Base-by-base conservation (phyloP, 2,329 filamentous ascomycete genomes). In the Epichloe typhina region DNA sequence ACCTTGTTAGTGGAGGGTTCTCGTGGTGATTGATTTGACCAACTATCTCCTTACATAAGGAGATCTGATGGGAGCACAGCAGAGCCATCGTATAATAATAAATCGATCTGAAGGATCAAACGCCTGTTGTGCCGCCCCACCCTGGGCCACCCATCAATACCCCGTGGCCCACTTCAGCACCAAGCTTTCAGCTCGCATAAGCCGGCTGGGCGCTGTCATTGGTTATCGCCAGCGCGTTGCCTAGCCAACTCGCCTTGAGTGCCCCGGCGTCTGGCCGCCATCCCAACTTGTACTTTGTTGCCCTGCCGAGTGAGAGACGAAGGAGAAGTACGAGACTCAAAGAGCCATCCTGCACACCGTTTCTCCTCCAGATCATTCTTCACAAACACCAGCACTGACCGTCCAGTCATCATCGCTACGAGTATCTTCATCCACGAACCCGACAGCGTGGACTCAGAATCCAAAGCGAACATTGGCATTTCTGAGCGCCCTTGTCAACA, bases 241-340 rank as follows among this genome's bases (percentile, higher is more conserved):
- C 59, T 47, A 42, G 64, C 58, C 66, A 67, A 68, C 66, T 56
- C 53, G 46, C 37, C 42, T 53, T 46, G 49, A 39, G 38, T 49
- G 33, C 42, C 40, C 47, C 36, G 44, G 49, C 47, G 40, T 45
- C 23, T 54, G 50, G 54, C 55, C 52, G 48, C 46, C 53, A 42
- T 35, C 46, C 35, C 47, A 47, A 17, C 53, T 51, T 52, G 46
- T 48, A 51, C 55, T 48, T 47, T 52, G 40, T 54, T 56, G 54
- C 49, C 52, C 45, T 40, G 52, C 43, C 44, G 41, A 40, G 37
- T 35, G 45, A 49, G 17, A 17, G 31, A 43, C 41, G 31, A 41
- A 42, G 41, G 23, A 39, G 33, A 48, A 46, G 49, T 37, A 45
- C 50, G 40, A 52, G 46, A 36, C 40, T 21, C 23, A 39, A 46